Conservation (phyloP, 2,329 filamentous ascomycete genomes). For the Aureobasidium lini region DNA sequence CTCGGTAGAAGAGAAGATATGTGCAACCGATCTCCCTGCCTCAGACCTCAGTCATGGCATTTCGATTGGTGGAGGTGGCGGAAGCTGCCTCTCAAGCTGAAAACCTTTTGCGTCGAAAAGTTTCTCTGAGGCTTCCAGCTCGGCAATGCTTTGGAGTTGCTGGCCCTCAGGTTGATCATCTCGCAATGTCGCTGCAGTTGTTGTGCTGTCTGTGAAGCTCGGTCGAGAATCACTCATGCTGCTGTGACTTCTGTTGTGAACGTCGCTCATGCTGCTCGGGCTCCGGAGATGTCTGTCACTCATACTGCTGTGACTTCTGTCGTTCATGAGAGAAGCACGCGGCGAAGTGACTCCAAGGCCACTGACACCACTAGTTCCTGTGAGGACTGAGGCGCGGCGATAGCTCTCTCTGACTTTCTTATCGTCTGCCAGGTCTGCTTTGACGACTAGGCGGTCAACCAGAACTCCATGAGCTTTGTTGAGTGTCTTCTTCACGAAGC, state of each 20-base stretch:
- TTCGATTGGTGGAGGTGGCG: background rate
- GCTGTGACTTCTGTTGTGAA: background rate
- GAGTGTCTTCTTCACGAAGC: constrained; percentile 75
- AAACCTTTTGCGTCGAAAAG: background rate
- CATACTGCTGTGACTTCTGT: constrained; percentile 4
- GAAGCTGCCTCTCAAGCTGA: background rate
- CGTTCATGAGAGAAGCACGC: background rate
- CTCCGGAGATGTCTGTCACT: background rate
- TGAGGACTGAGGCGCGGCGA: background rate
- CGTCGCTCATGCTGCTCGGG: no score
- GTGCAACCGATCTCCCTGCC: background rate
- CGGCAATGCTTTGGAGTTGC: constrained; percentile 1
- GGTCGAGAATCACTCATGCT: constrained; percentile 1
- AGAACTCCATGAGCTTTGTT: constrained; percentile 66
- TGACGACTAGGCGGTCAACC: constrained; percentile 43
- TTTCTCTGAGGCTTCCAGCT: background rate
- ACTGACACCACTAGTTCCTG: background rate
- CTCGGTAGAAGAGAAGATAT: background rate
- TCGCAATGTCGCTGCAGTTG: background rate
- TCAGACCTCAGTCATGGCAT: background rate
- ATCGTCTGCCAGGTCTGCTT: constrained; percentile 17
- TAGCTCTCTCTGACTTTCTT: constrained; percentile 12
- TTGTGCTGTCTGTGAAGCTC: background rate
- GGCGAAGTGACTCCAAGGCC: background rate
- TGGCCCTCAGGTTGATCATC: background rate